phyloP scores from a whole-genome alignment of 495 filamentous ascomycete genomes.

The Neurospora sp. region DNA sequence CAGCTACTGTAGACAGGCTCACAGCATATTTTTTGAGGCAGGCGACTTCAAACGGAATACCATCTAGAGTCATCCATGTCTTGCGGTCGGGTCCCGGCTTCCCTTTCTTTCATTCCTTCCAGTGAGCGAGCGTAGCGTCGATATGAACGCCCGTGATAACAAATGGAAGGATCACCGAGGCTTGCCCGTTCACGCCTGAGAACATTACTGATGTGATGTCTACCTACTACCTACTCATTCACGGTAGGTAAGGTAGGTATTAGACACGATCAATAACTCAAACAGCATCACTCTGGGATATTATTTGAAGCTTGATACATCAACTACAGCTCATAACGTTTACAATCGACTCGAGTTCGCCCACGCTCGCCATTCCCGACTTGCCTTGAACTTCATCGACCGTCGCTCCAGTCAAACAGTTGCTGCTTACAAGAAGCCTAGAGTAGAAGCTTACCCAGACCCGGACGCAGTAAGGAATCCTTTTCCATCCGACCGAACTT shows the following conservation, averaged over 20 bases:
- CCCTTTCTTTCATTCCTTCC: background rate
- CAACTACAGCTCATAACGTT: background rate
- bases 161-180: background rate
- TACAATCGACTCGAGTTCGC: background rate
- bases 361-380: background rate
- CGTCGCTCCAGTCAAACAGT: background rate
- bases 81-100: background rate
- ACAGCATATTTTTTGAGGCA: background rate
- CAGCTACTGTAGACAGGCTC: background rate
- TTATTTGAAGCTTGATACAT: background rate
- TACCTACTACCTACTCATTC: no score
- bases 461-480: background rate
- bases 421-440: background rate
- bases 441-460: background rate
- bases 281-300: background rate
- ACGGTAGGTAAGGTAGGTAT: background rate
- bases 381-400: background rate
- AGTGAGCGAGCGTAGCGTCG: background rate
- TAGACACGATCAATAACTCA: background rate
- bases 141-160: background rate
- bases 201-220: background rate
- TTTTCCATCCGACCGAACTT: background rate
- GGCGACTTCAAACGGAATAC: background rate
- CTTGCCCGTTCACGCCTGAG: background rate
- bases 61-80: background rate